Evolutionary conservation across 1,139 yeast genomes (phyloP).

Genomic region (Geotrichum klebahnii): DNA sequence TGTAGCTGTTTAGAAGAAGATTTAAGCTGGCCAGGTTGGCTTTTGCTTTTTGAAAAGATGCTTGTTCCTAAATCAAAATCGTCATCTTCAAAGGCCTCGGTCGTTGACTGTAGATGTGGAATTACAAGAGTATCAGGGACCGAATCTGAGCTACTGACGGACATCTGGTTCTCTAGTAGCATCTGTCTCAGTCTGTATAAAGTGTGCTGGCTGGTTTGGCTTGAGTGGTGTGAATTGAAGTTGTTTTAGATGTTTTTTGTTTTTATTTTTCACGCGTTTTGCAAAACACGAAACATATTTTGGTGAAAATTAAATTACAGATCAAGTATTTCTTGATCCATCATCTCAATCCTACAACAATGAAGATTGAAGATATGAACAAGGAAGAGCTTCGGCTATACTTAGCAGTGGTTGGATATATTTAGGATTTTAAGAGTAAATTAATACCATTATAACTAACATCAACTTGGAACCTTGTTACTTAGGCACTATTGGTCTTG

Average conservation of each 20-base stretch:
- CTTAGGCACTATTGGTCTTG: slow-evolving; percentile 13
- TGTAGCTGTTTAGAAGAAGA: neutral
- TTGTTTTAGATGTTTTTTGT: neutral
- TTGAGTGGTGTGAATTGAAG: neutral
- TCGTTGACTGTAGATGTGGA: neutral
- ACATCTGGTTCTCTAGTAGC: neutral
- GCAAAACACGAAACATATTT: no score
- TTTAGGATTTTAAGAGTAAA: no score
- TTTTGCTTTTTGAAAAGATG: slow-evolving; percentile 11
- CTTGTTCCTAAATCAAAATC: slow-evolving; percentile 11
- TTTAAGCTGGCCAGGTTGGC: neutral
- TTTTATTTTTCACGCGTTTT: neutral
- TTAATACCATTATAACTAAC: no score
- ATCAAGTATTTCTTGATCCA: neutral
- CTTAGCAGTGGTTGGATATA: slow-evolving; percentile 14
- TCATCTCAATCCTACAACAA: neutral
- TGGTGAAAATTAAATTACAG: no score
- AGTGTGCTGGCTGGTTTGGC: neutral
- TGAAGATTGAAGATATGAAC: slow-evolving; percentile 3
- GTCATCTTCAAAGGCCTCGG: slow-evolving; percentile 9
- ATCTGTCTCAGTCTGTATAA: no score
- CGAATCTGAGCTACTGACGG: no score
- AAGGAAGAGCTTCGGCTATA: slow-evolving; percentile 6
- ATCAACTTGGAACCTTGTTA: no score
- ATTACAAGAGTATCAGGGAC: neutral